A percentile compares a stretch with the other conserved stretches of the same genome.
Evolutionary conservation across 352 stramenopile genomes (phyloP).

Genomic region (Pythium volutum): DNA sequence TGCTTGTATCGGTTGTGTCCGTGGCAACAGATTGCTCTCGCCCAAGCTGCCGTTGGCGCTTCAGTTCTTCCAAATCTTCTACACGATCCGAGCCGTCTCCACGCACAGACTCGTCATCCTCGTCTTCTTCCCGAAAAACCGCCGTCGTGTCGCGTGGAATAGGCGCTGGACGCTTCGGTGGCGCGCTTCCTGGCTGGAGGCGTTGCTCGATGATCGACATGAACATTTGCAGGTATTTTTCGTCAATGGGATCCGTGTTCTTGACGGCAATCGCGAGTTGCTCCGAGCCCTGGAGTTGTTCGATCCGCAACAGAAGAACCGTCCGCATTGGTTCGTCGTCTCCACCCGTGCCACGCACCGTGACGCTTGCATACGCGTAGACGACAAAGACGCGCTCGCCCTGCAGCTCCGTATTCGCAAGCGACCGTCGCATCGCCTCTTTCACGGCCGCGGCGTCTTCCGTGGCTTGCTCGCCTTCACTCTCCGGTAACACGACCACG

Average conservation of each 20-base stretch:
- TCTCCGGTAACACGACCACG: slow-evolving; percentile 47
- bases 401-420: slow-evolving; percentile 19
- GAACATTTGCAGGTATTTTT: slow-evolving; percentile 45
- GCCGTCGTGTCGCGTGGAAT: slow-evolving; percentile 38
- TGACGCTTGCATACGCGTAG: slow-evolving; percentile 52
- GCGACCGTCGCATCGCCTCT: slow-evolving; percentile 16
- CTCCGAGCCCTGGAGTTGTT: slow-evolving; percentile 67
- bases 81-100: not conserved
- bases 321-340: slow-evolving; percentile 24
- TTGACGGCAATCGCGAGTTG: slow-evolving; percentile 64
- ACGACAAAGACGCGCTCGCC: slow-evolving; percentile 40
- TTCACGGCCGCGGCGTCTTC: slow-evolving; percentile 3
- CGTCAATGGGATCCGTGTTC: slow-evolving; percentile 63
- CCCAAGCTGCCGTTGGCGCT: slow-evolving; percentile 1
- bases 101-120: slow-evolving; percentile 6
- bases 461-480: not conserved
- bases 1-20: not conserved
- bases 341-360: not conserved
- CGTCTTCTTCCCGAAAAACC: slow-evolving; percentile 51
- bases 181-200: slow-evolving; percentile 49
- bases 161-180: slow-evolving; percentile 37
- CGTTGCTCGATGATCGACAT: slow-evolving; percentile 55
- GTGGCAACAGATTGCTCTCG: slow-evolving; percentile 3
- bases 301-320: slow-evolving; percentile 55
- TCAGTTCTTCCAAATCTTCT: slow-evolving; percentile 12